Base-by-base conservation (phyloP, 1,284 basidiomycete species). In the Kalmanozyma brasiliensis region DNA sequence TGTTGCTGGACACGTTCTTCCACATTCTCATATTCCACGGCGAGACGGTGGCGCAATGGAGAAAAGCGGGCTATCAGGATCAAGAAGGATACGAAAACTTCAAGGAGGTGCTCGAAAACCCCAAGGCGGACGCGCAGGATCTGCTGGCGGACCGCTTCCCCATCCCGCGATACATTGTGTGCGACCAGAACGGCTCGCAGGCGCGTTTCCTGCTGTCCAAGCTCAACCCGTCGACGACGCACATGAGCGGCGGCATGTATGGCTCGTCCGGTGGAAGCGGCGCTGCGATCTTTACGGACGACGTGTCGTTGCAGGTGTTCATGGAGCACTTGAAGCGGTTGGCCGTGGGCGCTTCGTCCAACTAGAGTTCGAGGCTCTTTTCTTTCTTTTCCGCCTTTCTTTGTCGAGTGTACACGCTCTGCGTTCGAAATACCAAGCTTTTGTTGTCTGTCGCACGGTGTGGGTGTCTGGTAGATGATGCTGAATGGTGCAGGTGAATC, bases 21-120 rank as follows among this genome's bases (percentile, higher is more conserved):
- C 96, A 99, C 83, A 97, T 98, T 75, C 90, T 98, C 78, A 98
- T 98, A 84, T 98, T 97, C 91, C 94, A 98, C 82, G 96, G 96
- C 26, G 93, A 95, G 84, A 94, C 94, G 16, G 88, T 98, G 51
- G 94, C 95, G 0, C 91, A 94, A 83, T 99, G 96, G 96, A 88
- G 95, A 56, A 98, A 98, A 84, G 93, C 93, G n/a, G 94, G 94
- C 8, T 99, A 98, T 82, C 96, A 98, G 82, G 94, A 99, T 9
- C 94, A 98, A 84, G 95, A 98, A 81, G 95, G 94, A 32, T 97
- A 98, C 76, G 96, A 98, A 83, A 98, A 98, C 85, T 93, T 98
- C 84, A 94, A 94, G 81, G 94, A 97, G 84, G 85, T 98, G 55
- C 87, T 98, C 34, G 92, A 93, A 79, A 85, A 88, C 16, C 96